Evolutionary conservation across 2,329 filamentous ascomycete genomes (phyloP).

Genomic region (Talaromyces marneffei): DNA sequence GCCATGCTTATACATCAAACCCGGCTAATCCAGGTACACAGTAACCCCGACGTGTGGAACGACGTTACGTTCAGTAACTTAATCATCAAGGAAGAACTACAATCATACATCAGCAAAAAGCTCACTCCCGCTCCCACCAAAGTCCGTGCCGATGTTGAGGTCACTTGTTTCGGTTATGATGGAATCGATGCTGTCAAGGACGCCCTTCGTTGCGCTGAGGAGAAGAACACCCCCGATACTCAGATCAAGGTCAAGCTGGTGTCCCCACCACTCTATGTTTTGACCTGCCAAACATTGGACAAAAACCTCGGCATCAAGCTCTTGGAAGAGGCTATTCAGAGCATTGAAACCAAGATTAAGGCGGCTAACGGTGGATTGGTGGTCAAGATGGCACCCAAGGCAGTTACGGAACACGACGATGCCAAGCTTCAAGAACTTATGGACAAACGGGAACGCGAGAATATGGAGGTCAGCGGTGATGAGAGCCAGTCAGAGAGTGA

Average conservation of each 20-base stretch:
- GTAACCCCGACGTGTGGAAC: constrained; percentile 92
- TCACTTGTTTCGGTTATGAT: constrained; percentile 92
- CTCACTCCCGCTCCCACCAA: constrained; percentile 98
- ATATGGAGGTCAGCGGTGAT: constrained; percentile 94
- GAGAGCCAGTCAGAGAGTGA: constrained; percentile 95
- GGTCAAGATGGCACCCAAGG: constrained; percentile 98
- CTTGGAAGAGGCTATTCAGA: constrained; percentile 82
- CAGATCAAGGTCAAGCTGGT: constrained; percentile 98
- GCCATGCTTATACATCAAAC: neutral
- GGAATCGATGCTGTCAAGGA: constrained; percentile 97
- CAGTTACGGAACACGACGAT: constrained; percentile 96
- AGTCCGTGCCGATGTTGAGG: constrained; percentile 94
- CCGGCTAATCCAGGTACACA: constrained; percentile 30
- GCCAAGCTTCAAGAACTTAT: constrained; percentile 94
- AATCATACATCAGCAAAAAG: constrained; percentile 93
- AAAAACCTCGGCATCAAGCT: constrained; percentile 79
- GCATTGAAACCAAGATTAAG: constrained; percentile 76
- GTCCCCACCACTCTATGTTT: constrained; percentile 92
- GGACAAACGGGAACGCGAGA: constrained; percentile 98
- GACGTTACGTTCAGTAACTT: constrained; percentile 85
- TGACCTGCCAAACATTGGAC: constrained; percentile 92
- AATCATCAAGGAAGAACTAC: constrained; percentile 78
- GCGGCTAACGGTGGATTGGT: constrained; percentile 70
- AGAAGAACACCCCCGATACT: constrained; percentile 82
- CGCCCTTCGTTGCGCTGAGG: constrained; percentile 84